Evolutionary conservation across 768 basidiomycete genomes (phyloP), one percentile per base, ranked within the genome.

Genomic region (Hypholoma sublateritium): DNA sequence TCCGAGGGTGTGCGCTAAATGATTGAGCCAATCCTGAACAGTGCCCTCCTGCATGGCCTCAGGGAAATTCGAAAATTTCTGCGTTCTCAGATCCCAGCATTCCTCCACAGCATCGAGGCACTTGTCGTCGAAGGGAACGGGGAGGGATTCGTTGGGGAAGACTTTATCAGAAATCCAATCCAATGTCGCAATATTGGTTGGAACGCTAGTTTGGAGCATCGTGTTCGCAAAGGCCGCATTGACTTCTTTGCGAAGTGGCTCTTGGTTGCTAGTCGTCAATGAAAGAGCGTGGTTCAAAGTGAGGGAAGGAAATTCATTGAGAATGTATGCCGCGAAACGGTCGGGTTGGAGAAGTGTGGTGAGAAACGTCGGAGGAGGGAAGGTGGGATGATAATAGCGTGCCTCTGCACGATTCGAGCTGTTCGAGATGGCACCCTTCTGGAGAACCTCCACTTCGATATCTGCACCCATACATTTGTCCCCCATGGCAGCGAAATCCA

Each of bases 21-120:
- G 46, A 17, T 48, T 48, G 46, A 48, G 46, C 46, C 46, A 48
- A 48, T 48, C 24, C 28, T 48, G 46, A n/a, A 48, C 16, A 25
- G 46, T 28, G 4, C 16, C n/a, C 46, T 48, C 46, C 14, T 14
- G 5, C 9, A 12, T 48, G 6, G 22, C 25, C 24, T 9, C 28
- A 6, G 49, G 21, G n/a, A 50, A 28, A 28, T 28, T 28, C 25
- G 25, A 28, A 28, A 28, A 28, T 7, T 7, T 28, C 25, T 28
- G 25, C 25, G 3, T n/a, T n/a, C n/a, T n/a, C n/a, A n/a, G 25
- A 28, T 7, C 7, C 46, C 46, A 48, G 28, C 46, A 48, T 11
- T 47, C 24, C 22, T 9, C 9, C 12, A 48, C 25, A 32, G 14
- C n/a, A 28, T 48, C 24, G 16, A 48, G 46, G 28, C 46, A 48